Evolutionary conservation across 1,284 basidiomycete species (phyloP), one percentile per base, ranked within the genome.

Genomic region (Ganoderma multipileum): DNA sequence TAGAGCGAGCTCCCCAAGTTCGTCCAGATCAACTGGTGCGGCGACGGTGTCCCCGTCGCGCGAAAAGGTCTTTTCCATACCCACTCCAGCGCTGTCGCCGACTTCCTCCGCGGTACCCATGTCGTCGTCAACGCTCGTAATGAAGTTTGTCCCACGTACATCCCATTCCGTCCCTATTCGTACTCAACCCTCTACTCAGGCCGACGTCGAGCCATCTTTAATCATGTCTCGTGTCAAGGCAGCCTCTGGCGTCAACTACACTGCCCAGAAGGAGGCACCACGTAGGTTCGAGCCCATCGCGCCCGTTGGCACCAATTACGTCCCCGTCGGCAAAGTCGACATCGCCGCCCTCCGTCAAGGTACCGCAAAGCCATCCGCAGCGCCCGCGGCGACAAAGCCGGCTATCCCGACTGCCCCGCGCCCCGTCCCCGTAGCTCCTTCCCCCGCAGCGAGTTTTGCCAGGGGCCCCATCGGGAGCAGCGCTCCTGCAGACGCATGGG

Each of bases 1-100:
- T 76, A 97, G 91, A 94, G 90, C 76, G 85, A 92, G 74, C 86
- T 99, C n/a, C 87, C 92, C 68, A 98, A 98, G 82, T 95, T 97
- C 73, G 95, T 98, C 8, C 92, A 97, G 73, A 87, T 91, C 76
- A 95, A 95, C 74, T 96, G 95, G 96, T 96, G 95, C 76, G 97
- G 97, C 63, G 96, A 98, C 76, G 97, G 97, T 74, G 97, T 99
- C 0, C 97, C 97, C 20, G 96, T 93, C 80, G 87, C 86, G 41
- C 92, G 93, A 79, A 99, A 99, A 81, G 97, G 97, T 18, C 85
- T 98, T 36, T 99, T 98, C 83, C 91, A 94, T 76, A 92, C 91
- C 8, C 96, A 98, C 79, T 90, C 95, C 20, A 88, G 88, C 63
- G 88, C 94, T 1, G 95, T 99, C 4, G 89, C 93, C 62, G 89